Conservation (phyloP, 1,284 basidiomycete species). For the Trichosporon faecale region DNA sequence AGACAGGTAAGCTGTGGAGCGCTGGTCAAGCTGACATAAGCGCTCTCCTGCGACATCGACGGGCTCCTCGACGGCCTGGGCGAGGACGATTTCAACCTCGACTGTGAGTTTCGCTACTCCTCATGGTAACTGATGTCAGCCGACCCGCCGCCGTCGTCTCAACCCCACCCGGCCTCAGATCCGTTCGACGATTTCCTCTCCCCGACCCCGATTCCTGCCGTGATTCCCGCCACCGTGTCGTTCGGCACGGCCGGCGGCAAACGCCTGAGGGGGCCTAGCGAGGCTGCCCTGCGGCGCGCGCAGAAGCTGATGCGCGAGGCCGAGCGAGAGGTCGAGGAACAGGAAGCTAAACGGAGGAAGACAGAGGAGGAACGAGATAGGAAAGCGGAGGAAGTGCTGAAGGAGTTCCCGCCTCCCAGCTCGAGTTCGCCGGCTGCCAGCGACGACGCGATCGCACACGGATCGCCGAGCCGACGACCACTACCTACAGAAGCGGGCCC, state of each 20-base stretch:
- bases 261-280: slow-evolving; percentile 32
- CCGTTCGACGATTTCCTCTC: slow-evolving; percentile 13
- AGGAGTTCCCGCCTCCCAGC: background rate
- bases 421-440: background rate
- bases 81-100: slow-evolving; percentile 41
- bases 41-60: slow-evolving; percentile 25
- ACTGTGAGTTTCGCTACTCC: background rate
- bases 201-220: slow-evolving; percentile 13
- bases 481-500: background rate
- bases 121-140: background rate
- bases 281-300: slow-evolving; percentile 31
- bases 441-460: background rate
- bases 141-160: background rate
- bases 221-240: slow-evolving; percentile 26
- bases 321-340: slow-evolving; percentile 23
- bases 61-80: slow-evolving; percentile 38
- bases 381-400: background rate
- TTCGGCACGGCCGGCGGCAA: slow-evolving; percentile 38
- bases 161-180: background rate
- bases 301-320: slow-evolving; percentile 28
- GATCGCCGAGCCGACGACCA: background rate
- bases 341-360: slow-evolving; percentile 14
- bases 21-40: background rate
- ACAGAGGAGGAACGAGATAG: background rate
- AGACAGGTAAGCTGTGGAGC: slow-evolving; percentile 6